A percentile compares a stretch with the other conserved stretches of the same genome.
These are phyloP conservation scores for Sphagnum magellanicum DNA, from an alignment of 228 moss, liverwort and hornwort species.

Conservation along the genomic window DNA sequence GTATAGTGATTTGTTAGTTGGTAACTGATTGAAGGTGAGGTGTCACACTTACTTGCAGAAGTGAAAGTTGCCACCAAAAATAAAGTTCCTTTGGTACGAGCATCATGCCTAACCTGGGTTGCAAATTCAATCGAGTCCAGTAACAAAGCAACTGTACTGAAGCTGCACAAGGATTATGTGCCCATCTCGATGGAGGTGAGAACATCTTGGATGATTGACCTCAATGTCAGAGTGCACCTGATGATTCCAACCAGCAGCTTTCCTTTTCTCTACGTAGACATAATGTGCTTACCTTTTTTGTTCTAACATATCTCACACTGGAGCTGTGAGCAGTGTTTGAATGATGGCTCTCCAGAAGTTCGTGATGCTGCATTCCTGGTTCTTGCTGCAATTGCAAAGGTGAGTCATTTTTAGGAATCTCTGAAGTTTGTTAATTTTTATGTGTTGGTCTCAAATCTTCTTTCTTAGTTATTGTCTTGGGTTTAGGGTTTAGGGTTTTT, in stretches of 20 bases:
- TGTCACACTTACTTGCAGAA: slow-evolving; percentile 26
- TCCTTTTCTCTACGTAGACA: too few relatives aligned
- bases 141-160: slow-evolving; percentile 67
- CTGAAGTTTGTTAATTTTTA: background rate
- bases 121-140: slow-evolving; percentile 80
- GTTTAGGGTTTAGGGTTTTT: too few relatives aligned
- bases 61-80: slow-evolving; percentile 88
- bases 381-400: slow-evolving; percentile 86
- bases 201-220: too few relatives aligned
- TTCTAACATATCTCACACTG: slow-evolving; percentile 2
- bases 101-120: slow-evolving; percentile 86
- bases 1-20: too few relatives aligned
- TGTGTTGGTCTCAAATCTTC: too few relatives aligned
- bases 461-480: too few relatives aligned
- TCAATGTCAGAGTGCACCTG: too few relatives aligned
- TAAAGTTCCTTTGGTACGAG: slow-evolving; percentile 92
- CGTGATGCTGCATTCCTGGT: slow-evolving; percentile 94
- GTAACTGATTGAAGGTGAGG: too few relatives aligned
- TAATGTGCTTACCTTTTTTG: too few relatives aligned
- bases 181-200: slow-evolving; percentile 79
- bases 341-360: slow-evolving; percentile 95
- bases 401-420: background rate
- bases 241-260: too few relatives aligned
- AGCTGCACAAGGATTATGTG: slow-evolving; percentile 92
- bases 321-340: slow-evolving; percentile 51